These are phyloP conservation scores for Xylariaceae sp. DNA, from an alignment of 2,329 filamentous ascomycete genomes.

Conservation along the genomic window DNA sequence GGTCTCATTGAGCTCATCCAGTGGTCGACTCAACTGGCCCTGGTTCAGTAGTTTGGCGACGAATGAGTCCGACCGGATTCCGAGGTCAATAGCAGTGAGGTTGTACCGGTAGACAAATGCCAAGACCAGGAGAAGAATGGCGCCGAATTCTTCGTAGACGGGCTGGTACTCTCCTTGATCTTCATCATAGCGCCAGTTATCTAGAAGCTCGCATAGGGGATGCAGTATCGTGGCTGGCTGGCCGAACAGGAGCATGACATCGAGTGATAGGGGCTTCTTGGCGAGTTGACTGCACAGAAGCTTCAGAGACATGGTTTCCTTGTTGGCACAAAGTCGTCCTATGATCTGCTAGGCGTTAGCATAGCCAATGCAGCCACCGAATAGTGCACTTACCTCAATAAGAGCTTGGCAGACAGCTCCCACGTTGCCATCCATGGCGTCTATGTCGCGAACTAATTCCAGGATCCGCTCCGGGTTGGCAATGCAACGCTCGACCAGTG, in stretches of 20 bases:
- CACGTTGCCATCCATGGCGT: slow-evolving; percentile 87
- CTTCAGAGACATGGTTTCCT: slow-evolving; percentile 77
- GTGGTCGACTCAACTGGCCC: slow-evolving; percentile 51
- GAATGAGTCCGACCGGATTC: slow-evolving; percentile 59
- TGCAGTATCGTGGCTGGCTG: slow-evolving; percentile 64
- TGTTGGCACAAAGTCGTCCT: slow-evolving; percentile 61
- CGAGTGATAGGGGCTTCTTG: slow-evolving; percentile 64
- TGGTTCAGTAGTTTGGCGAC: slow-evolving; percentile 60
- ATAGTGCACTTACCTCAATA: slow-evolving; percentile 51
- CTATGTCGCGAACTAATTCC: slow-evolving; percentile 72
- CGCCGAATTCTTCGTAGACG: slow-evolving; percentile 80
- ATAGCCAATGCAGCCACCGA: not conserved
- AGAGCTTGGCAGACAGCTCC: slow-evolving; percentile 77
- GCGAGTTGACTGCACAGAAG: slow-evolving; percentile 67
- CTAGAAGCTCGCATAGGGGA: slow-evolving; percentile 68
- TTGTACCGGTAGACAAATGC: slow-evolving; percentile 73
- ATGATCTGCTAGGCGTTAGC: slow-evolving; percentile 48
- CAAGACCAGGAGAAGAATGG: slow-evolving; percentile 66
- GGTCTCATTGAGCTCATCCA: slow-evolving; percentile 57
- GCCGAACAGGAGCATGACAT: slow-evolving; percentile 71
- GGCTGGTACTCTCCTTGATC: slow-evolving; percentile 81
- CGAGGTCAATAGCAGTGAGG: slow-evolving; percentile 59
- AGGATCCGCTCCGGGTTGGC: slow-evolving; percentile 71
- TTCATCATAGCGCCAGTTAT: slow-evolving; percentile 76
- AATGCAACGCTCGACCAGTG: slow-evolving; percentile 71